Evolutionary conservation across 805 yeast genomes (phyloP), one percentile per base, ranked within the genome.

Genomic region (Barnettozyma californica): DNA sequence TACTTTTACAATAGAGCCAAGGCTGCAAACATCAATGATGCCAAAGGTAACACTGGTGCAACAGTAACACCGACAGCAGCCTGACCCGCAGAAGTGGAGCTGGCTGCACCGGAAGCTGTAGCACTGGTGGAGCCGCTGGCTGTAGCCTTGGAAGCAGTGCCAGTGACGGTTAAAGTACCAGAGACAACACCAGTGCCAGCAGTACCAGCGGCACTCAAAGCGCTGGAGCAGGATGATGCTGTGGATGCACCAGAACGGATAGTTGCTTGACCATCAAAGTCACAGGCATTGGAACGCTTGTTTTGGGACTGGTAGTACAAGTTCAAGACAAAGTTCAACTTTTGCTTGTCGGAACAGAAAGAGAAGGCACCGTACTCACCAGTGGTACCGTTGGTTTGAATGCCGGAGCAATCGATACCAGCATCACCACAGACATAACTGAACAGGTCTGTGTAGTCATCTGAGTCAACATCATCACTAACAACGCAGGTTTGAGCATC

Each of bases 291-390:
- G 1, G 60, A 52, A 43, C 63, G 63, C 23, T 60, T 49, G 53
- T 73, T 75, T 46, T 80, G 69, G 9, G 65, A 64, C 48, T 69
- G 64, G 68, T 83, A 84, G 76, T 85, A 85, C 56, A 73, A 64
- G 74, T 84, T 80, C 68, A 86, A 64, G 36, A 80, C 76, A 61
- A 75, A 86, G 35, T 86, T 76, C 58, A 86, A 73, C 69, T 80
- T 73, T 49, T 82, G 85, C 67, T 82, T 78, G 47, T 77, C 66
- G 19, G 79, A 70, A 67, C 94, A 86, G 81, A 76, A 83, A 16
- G 92, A 84, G 69, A 74, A 80, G 26, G 83, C 74, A 66, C 94
- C 94, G 64, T 86, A 86, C 7, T 62, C 59, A 63, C 92, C 94
- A 20, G 71, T 65, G 44, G 76, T 67, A 70, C 88, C 91, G 64